A percentile compares a stretch with the other conserved stretches of the same genome.
Conservation (phyloP, 73 alveolate species). For the Stentor coeruleus region DNA sequence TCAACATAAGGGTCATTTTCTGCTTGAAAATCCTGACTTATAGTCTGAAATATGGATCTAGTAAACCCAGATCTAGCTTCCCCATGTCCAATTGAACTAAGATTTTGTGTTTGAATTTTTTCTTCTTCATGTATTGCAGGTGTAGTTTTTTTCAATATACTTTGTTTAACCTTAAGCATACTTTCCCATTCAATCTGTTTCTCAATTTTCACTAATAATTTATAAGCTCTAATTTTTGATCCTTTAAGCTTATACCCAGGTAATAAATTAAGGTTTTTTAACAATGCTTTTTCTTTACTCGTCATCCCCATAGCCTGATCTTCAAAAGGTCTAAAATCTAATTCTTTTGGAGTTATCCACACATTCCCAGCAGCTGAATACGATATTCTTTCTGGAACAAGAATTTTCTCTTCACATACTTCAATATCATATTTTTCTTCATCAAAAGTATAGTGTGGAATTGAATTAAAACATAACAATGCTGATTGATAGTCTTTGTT, state of each 20-base stretch:
- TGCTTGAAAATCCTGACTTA: not conserved
- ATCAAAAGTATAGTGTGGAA: not conserved
- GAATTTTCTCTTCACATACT: not conserved
- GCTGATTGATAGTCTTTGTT: not conserved
- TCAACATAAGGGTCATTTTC: not conserved
- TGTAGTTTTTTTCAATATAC: slow-evolving; percentile 23
- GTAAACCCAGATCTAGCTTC: not conserved
- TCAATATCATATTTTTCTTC: not conserved
- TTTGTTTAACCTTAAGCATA: slow-evolving; percentile 38
- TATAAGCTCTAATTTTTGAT: slow-evolving; percentile 40
- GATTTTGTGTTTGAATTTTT: not conserved
- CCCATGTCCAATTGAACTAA: not conserved
- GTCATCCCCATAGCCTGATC: not conserved
- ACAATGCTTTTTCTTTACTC: slow-evolving; percentile 31
- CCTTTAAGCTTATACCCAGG: slow-evolving; percentile 32
- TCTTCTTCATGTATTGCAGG: not conserved
- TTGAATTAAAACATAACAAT: not conserved
- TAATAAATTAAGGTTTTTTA: slow-evolving; percentile 30
- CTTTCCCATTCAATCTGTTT: slow-evolving; percentile 57
- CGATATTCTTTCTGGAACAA: not conserved
- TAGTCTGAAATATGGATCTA: not conserved
- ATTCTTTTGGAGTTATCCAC: not conserved
- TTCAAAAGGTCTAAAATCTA: not conserved
- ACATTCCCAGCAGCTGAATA: not conserved
- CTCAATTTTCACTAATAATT: slow-evolving; percentile 48